These are phyloP conservation scores for Actinidia arguta DNA, from an alignment of 179 eudicot genomes.

Conservation along the genomic window DNA sequence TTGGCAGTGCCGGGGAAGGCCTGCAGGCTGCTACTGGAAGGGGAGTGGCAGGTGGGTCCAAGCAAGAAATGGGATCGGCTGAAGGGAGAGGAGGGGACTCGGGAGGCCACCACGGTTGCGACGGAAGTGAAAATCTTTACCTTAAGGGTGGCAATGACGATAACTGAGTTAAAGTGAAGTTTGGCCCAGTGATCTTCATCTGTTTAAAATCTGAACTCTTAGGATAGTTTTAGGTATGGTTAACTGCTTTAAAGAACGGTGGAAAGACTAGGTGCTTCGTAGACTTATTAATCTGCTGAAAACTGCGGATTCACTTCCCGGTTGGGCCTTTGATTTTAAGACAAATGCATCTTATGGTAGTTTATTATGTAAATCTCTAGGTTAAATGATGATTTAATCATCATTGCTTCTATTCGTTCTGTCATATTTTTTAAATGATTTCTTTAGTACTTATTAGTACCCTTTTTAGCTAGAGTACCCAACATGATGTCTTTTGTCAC, in stretches of 20 bases:
- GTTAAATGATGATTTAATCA: background rate
- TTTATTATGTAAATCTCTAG: conserved; percentile 24
- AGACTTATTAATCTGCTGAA: conserved; percentile 5
- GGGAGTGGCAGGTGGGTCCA: conserved; percentile 29
- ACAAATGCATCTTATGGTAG: conserved; percentile 15
- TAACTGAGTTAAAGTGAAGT: conserved; percentile 21
- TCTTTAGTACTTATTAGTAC: background rate
- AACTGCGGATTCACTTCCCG: background rate
- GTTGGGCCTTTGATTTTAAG: background rate
- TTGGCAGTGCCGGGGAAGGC: background rate
- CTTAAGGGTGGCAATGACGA: conserved; percentile 39
- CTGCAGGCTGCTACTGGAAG: conserved; percentile 12
- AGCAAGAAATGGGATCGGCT: conserved; percentile 45
- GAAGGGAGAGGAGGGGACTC: conserved; percentile 47
- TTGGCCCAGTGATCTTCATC: conserved; percentile 1
- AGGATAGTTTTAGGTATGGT: conserved; percentile 4
- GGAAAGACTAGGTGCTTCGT: background rate
- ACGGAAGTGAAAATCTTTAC: conserved; percentile 35
- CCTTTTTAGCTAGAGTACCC: too few relatives aligned
- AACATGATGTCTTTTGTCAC: too few relatives aligned
- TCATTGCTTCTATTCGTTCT: background rate
- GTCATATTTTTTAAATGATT: background rate
- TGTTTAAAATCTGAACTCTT: conserved; percentile 8
- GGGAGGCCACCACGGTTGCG: conserved; percentile 39
- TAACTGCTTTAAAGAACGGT: background rate